Evolutionary conservation across 1,284 basidiomycete genomes (phyloP), one percentile per base, ranked within the genome.

Genomic region (Irpex sp.): DNA sequence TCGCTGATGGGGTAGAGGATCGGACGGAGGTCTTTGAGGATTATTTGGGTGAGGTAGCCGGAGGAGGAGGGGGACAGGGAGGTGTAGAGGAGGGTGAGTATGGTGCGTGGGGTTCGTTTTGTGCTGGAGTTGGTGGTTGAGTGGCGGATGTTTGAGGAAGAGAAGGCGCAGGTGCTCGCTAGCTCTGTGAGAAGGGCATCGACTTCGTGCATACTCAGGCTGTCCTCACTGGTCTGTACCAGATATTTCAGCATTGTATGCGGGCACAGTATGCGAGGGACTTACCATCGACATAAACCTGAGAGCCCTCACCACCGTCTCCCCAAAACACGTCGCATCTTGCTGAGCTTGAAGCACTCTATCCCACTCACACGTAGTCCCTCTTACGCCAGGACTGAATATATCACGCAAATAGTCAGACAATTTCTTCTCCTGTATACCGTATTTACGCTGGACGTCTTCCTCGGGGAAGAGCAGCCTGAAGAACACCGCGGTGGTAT

Each of bases 381-480:
- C 19, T 51, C 3, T 18, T 49, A n/a, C 39, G n/a, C 39, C 39
- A 45, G 48, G 18, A 6, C 78, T 81, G 57, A 88, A 76, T 12
- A 82, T 78, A 14, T 81, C 73, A 2, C 79, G 77, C 0, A 95
- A 76, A 35, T 79, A 73, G 6, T 72, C 71, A 0, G 82, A 82
- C n/a, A 95, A 78, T n/a, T 72, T 78, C 5, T 77, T 75, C 74
- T 95, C 93, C 68, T 90, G 85, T 67, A 94, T 76, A 18, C 84
- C 83, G 66, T 91, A 95, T 68, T 85, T 85, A 35, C 93, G 78
- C 35, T 81, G 73, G 0, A 76, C 67, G 61, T 94, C 91, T 61
- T 91, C 85, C 60, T 94, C 86, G 0, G 93, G 93, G 69, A 94
- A 94, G n/a, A 95, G 75, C 2, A 94, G 72, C 1, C 85, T 82